Evolutionary conservation across 2,329 filamentous ascomycete genomes (phyloP).

Genomic region (Calonectria naviculata): DNA sequence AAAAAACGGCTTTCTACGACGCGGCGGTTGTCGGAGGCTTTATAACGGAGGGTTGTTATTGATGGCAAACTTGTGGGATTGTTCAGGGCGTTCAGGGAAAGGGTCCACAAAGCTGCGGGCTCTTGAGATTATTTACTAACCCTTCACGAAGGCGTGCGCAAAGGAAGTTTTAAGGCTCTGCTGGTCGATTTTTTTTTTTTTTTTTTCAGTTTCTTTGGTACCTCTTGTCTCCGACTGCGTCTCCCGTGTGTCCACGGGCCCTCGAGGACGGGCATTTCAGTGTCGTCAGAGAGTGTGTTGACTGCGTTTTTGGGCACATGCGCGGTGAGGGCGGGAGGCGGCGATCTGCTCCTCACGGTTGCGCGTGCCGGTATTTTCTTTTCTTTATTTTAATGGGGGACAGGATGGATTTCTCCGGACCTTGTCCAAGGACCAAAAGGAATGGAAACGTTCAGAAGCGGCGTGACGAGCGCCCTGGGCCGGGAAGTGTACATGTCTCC

Average conservation of each 20-base stretch:
- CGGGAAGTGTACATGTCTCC: conserved; percentile 30
- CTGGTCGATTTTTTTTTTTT: conserved; percentile 22
- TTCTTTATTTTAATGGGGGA: conserved; percentile 15
- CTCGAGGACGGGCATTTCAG: conserved; percentile 24
- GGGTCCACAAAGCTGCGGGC: conserved; percentile 40
- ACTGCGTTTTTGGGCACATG: neutral
- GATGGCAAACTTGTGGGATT: conserved; percentile 41
- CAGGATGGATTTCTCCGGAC: conserved; percentile 26
- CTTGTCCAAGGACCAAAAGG: conserved; percentile 22
- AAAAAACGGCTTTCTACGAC: conserved; percentile 30
- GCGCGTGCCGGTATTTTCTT: conserved; percentile 9
- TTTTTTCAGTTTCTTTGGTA: conserved; percentile 17
- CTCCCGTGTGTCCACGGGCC: conserved; percentile 23
- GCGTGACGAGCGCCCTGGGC: conserved; percentile 27
- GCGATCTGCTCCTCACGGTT: neutral
- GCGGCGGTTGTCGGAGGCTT: conserved; percentile 25
- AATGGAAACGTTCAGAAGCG: conserved; percentile 26
- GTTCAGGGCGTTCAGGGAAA: conserved; percentile 42
- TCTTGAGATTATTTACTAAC: conserved; percentile 34
- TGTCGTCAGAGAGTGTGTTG: conserved; percentile 20
- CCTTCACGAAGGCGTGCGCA: conserved; percentile 40
- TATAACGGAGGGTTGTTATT: conserved; percentile 33
- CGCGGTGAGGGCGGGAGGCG: neutral
- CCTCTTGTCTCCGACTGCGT: conserved; percentile 14
- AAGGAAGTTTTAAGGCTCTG: conserved; percentile 26